Percentiles rank a stretch among this genome's conserved stretches.
Conservation (phyloP, 2,329 filamentous ascomycete species). For the Venturia effusa region DNA sequence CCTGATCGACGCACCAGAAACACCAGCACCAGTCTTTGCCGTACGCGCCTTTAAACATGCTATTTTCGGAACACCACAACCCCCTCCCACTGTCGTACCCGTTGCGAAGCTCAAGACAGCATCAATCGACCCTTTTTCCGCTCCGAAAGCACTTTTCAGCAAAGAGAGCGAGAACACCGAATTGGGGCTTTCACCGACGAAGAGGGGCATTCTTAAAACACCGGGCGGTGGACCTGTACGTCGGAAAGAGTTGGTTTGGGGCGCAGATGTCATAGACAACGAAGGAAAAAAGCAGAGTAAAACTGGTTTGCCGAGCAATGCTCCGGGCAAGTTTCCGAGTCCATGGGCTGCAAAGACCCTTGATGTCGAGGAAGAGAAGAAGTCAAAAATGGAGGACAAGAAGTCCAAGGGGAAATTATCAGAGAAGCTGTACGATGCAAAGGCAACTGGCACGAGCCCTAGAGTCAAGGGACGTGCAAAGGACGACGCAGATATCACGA, state of each 20-base stretch:
- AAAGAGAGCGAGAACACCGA: neutral
- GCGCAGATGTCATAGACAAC: conserved; percentile 45
- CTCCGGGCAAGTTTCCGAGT: conserved; percentile 38
- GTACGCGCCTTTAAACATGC: conserved; percentile 56
- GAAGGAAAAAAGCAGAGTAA: conserved; percentile 38
- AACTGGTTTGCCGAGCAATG: conserved; percentile 36
- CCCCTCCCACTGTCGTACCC: conserved; percentile 15
- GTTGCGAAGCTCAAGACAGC: neutral
- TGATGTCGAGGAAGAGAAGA: neutral
- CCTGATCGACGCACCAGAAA: conserved; percentile 45
- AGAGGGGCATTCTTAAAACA: conserved; percentile 54
- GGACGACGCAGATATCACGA: conserved; percentile 51
- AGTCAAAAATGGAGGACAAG: conserved; percentile 12
- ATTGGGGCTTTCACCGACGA: conserved; percentile 15
- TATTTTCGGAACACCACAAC: conserved; percentile 52
- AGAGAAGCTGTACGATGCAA: conserved; percentile 32
- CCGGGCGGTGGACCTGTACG: conserved; percentile 46
- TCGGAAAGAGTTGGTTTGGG: conserved; percentile 52
- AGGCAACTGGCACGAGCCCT: conserved; percentile 24
- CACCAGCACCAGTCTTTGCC: conserved; percentile 55
- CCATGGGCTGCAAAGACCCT: conserved; percentile 35
- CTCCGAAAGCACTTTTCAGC: neutral
- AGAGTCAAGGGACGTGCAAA: conserved; percentile 22
- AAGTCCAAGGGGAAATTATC: conserved; percentile 26
- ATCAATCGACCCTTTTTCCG: neutral